phyloP scores from a whole-genome alignment of 2,329 filamentous ascomycete species.

The Septoria linicola region DNA sequence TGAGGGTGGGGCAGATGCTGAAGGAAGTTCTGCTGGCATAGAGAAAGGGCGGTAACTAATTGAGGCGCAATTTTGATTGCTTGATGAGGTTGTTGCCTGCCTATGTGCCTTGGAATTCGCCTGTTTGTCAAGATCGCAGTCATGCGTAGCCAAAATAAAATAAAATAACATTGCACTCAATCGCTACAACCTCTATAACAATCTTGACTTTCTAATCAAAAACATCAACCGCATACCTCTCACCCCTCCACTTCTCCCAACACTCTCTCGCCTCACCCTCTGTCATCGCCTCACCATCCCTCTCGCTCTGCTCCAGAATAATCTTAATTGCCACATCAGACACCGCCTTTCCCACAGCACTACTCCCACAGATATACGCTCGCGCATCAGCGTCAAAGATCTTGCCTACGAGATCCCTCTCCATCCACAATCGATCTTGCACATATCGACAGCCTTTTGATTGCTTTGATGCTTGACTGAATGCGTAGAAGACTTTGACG shows the following conservation, averaged over 20 bases:
- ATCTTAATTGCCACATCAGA: conserved; percentile 45
- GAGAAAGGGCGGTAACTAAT: no score
- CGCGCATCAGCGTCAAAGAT: conserved; percentile 54
- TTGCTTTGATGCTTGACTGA: conserved; percentile 46
- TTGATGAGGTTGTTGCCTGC: no score
- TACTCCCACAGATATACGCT: conserved; percentile 62
- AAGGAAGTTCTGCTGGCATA: no score
- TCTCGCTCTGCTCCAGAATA: conserved; percentile 41
- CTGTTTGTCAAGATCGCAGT: no score
- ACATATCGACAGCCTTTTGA: conserved; percentile 55
- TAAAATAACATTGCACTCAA: no score
- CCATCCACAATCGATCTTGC: conserved; percentile 53
- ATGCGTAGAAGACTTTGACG: conserved; percentile 62
- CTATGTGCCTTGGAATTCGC: no score
- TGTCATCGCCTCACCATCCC: conserved; percentile 17
- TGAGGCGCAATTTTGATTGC: no score
- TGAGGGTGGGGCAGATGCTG: no score
- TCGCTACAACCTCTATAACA: no score
- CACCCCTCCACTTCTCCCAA: conserved; percentile 48
- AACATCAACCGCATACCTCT: conserved; percentile 50
- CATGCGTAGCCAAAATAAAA: no score
- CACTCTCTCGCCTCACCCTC: conserved; percentile 43
- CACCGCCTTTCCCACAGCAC: conserved; percentile 44
- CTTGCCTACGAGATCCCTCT: conserved; percentile 46
- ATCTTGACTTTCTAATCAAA: conserved; percentile 20